phyloP scores from a whole-genome alignment of 1,139 yeast genomes.

The Pichia sp. region DNA sequence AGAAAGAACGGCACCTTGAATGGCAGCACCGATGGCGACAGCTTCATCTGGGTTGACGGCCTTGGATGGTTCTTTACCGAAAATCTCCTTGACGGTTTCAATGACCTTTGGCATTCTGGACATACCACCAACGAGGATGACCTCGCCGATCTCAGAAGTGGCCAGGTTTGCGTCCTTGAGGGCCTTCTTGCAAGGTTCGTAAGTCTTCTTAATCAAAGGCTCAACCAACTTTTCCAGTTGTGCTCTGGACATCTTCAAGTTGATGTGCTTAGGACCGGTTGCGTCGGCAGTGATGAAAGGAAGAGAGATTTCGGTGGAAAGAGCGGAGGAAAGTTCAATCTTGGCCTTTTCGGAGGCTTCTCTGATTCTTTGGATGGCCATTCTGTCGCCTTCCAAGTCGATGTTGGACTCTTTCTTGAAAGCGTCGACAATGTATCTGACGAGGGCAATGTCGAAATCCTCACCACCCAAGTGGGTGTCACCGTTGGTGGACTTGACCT shows the following conservation, averaged over 20 bases:
- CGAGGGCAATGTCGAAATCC: constrained; percentile 80
- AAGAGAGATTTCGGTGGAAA: constrained; percentile 89
- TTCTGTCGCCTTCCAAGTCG: constrained; percentile 86
- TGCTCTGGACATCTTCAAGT: constrained; percentile 87
- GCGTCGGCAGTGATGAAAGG: constrained; percentile 97
- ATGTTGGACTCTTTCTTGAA: constrained; percentile 93
- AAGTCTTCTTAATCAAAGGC: constrained; percentile 83
- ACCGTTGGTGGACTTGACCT: constrained; percentile 85
- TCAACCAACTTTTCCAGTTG: constrained; percentile 92
- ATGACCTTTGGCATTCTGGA: constrained; percentile 99
- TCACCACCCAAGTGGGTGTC: constrained; percentile 91
- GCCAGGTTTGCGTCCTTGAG: constrained; percentile 89
- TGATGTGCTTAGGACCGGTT: constrained; percentile 97
- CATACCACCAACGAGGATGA: constrained; percentile 99
- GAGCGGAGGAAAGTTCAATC: constrained; percentile 93
- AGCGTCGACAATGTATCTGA: constrained; percentile 83
- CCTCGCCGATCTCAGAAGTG: constrained; percentile 88
- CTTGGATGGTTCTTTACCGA: constrained; percentile 95
- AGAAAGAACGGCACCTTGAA: constrained; percentile 97
- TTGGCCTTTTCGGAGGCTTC: constrained; percentile 99
- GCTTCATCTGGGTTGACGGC: constrained; percentile 99
- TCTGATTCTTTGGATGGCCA: constrained; percentile 99
- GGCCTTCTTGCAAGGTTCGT: constrained; percentile 98
- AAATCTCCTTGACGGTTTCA: constrained; percentile 89
- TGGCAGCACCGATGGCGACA: constrained; percentile 99